A percentile compares a stretch with the other conserved stretches of the same genome.
phyloP scores from a whole-genome alignment of 1,284 basidiomycete genomes.

The Termitomyces sp. region DNA sequence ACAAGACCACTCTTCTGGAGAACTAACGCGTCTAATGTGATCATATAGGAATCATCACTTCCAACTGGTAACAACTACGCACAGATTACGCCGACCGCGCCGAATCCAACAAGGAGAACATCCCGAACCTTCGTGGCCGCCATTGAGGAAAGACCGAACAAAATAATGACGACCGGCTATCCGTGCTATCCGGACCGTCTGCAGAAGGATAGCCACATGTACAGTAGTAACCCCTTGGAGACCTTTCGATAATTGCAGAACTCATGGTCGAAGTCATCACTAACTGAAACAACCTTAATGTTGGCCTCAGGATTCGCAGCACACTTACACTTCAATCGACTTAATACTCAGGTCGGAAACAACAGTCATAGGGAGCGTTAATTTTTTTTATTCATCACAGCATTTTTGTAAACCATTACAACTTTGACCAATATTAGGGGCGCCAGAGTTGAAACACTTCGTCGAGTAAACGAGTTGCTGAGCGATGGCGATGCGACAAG shows the following conservation, averaged over 20 bases:
- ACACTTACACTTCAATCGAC: too few relatives aligned
- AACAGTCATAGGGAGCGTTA: not conserved
- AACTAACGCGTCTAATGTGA: slow-evolving; percentile 51
- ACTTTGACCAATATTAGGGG: slow-evolving; percentile 8
- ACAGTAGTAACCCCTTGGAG: too few relatives aligned
- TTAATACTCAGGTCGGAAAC: not conserved
- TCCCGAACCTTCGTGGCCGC: slow-evolving; percentile 30
- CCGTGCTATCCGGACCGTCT: not conserved
- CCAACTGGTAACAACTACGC: slow-evolving; percentile 14
- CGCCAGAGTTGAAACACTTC: slow-evolving; percentile 11
- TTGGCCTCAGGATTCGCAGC: too few relatives aligned
- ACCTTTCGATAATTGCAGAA: too few relatives aligned
- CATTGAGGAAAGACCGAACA: slow-evolving; percentile 7
- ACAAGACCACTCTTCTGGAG: slow-evolving; percentile 58
- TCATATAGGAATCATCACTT: not conserved
- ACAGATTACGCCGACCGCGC: slow-evolving; percentile 57
- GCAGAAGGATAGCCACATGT: too few relatives aligned
- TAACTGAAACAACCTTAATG: too few relatives aligned
- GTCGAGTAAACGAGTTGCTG: slow-evolving; percentile 5
- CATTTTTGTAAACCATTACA: slow-evolving; percentile 13
- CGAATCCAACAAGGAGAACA: slow-evolving; percentile 52
- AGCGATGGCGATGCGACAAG: slow-evolving; percentile 17
- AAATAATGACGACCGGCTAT: not conserved
- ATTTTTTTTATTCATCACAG: slow-evolving; percentile 13
- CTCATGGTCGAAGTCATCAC: too few relatives aligned